Evolutionary conservation across 1,284 basidiomycete genomes (phyloP), one percentile per base, ranked within the genome.

Genomic region (Puccinia polysora): DNA sequence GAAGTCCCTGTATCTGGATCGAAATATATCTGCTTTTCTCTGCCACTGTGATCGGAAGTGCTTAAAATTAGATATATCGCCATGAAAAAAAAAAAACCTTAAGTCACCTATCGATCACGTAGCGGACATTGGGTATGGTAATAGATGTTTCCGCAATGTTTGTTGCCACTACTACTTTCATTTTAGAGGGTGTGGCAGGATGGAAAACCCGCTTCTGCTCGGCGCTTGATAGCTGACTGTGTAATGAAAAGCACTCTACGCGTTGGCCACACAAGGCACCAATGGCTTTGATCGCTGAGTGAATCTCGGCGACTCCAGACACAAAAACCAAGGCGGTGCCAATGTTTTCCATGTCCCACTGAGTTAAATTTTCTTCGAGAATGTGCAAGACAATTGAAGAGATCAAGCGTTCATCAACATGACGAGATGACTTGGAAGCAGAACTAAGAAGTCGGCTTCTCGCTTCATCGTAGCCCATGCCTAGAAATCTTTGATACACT

Each of bases 121-220:
- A 77, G 60, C 76, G 76, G 7, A 80, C 75, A 60, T 79, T 78
- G 20, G 80, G 79, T 74, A 97, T 95, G 0, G 93, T 97, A 75
- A 97, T 92, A 3, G 90, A 93, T 0, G 93, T 96, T 85, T 96
- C 82, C 5, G 90, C 90, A 30, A 97, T 90, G 76, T 96, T 96
- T 7, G 93, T 96, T 0, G 92, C 85, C 0, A 87, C 89, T 38
- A 97, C 87, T 52, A 96, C 85, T 80, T 96, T 97, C 83, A 92
- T 88, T 73, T 83, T 84, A 0, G 77, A 76, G 3, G 74, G 18
- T 0, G 83, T 81, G 0, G 84, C 84, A 0, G 84, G 81, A 30
- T 77, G 75, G 78, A 97, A 97, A 0, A 94, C 89, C 4, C 82
- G 82, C 10, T 87, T 86, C 80, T 97, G 94, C 77, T 96, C 93